phyloP scores from a whole-genome alignment of 208 protist species.

The Angomonas deanei region DNA sequence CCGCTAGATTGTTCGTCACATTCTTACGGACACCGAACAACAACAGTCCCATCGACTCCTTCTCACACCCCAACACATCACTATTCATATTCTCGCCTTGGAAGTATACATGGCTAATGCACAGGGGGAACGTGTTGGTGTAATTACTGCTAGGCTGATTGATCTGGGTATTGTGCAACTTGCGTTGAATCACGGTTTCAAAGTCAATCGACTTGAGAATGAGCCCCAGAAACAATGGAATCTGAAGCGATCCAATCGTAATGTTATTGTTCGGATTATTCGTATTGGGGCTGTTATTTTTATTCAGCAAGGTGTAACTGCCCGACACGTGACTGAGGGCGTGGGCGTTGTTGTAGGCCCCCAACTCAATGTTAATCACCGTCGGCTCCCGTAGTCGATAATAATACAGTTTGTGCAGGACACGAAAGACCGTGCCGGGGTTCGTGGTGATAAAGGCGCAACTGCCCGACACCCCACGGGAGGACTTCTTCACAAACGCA shows the following conservation, averaged over 20 bases:
- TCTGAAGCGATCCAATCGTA: background rate
- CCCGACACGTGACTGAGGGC: background rate
- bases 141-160: background rate
- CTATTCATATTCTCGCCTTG: background rate
- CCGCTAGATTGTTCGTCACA: background rate
- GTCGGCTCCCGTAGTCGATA: background rate
- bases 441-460: background rate
- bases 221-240: background rate
- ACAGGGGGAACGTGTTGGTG: background rate
- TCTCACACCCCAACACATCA: background rate
- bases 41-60: background rate
- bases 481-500: too few species aligned
- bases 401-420: background rate
- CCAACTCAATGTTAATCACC: background rate
- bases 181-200: background rate
- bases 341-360: background rate
- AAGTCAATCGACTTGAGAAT: background rate
- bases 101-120: background rate
- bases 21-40: background rate
- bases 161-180: background rate
- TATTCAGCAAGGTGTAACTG: background rate
- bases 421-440: background rate
- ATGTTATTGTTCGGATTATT: background rate
- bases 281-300: background rate
- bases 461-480: background rate